Conservation (phyloP, 345 rosid genomes). For the Pseudoturritis turrita region DNA sequence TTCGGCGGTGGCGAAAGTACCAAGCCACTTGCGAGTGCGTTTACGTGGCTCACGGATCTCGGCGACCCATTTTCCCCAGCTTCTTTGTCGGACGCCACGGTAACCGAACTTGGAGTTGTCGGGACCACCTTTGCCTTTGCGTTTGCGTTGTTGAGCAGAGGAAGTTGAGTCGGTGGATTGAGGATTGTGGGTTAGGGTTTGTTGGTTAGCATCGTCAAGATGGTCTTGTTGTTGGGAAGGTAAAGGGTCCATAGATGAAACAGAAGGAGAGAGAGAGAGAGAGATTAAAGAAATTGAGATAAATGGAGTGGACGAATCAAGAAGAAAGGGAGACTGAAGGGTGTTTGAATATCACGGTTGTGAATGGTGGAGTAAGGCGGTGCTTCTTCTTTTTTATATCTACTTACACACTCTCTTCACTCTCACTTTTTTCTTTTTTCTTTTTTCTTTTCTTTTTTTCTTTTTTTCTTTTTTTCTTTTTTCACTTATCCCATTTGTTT, state of each 20-base stretch:
- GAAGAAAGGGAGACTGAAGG: conserved; percentile 25
- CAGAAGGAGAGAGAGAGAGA: conserved; percentile 23
- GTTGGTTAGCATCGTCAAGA: conserved; percentile 11
- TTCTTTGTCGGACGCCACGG: conserved; percentile 64
- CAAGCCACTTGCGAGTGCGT: conserved; percentile 81
- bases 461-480: not conserved
- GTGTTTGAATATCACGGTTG: conserved; percentile 33
- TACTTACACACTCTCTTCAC: conserved; percentile 18
- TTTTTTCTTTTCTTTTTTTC: not conserved
- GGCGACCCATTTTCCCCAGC: conserved; percentile 84
- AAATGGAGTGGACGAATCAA: conserved; percentile 36
- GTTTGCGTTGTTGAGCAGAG: conserved; percentile 28
- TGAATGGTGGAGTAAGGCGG: conserved; percentile 43
- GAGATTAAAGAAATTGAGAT: conserved; percentile 25
- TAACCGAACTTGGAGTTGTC: conserved; percentile 62
- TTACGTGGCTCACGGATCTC: conserved; percentile 80
- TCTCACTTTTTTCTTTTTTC: not conserved
- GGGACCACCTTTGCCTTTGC: conserved; percentile 67
- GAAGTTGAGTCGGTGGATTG: conserved; percentile 19
- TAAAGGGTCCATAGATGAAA: conserved; percentile 34
- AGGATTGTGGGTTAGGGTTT: conserved; percentile 25
- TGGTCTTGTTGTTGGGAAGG: conserved; percentile 33
- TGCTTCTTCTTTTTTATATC: conserved; percentile 22
- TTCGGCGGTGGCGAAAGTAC: conserved; percentile 80
- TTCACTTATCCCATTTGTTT: not conserved